A percentile compares a stretch with the other conserved stretches of the same genome.
Conservation (phyloP, 1,139 yeast species). For the Candida mesenterica region DNA sequence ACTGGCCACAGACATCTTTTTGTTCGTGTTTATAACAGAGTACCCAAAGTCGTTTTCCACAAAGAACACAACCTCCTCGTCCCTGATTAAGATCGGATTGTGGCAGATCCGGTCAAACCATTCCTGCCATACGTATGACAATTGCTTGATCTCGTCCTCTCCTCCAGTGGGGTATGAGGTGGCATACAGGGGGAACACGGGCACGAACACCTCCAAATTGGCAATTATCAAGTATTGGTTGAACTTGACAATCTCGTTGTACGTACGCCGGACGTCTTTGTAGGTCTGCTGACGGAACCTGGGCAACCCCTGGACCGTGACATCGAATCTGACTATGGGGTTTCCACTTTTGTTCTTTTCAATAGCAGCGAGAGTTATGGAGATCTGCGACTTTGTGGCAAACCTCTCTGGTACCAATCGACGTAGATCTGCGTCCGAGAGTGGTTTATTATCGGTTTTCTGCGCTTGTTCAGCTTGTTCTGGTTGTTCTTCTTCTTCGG, state of each 20-base stretch:
- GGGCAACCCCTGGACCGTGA: constrained; percentile 55
- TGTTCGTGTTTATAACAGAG: constrained; percentile 58
- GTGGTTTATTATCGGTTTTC: constrained; percentile 1
- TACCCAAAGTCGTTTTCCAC: constrained; percentile 87
- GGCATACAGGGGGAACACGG: constrained; percentile 72
- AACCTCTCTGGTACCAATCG: constrained; percentile 53
- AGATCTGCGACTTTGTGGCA: constrained; percentile 30
- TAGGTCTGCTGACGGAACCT: constrained; percentile 70
- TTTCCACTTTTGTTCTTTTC: constrained; percentile 44
- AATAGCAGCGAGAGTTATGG: constrained; percentile 29
- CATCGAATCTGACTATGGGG: constrained; percentile 46
- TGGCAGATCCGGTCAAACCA: constrained; percentile 80
- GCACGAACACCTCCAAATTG: constrained; percentile 90
- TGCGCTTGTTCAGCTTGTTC: constrained; percentile 1
- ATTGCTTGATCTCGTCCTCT: constrained; percentile 69
- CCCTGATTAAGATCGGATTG: constrained; percentile 78
- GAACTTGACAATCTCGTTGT: constrained; percentile 70
- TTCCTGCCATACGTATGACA: constrained; percentile 63
- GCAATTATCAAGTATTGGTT: constrained; percentile 77
- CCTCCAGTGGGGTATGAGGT: constrained; percentile 83
- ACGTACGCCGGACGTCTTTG: constrained; percentile 78
- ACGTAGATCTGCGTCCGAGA: constrained; percentile 32
- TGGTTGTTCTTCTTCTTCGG: constrained; percentile 4
- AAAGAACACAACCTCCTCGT: constrained; percentile 85
- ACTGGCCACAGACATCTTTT: constrained; percentile 64